phyloP scores from a whole-genome alignment of 2,329 filamentous ascomycete species.

The Aspergillus pseudoviridinutans region DNA sequence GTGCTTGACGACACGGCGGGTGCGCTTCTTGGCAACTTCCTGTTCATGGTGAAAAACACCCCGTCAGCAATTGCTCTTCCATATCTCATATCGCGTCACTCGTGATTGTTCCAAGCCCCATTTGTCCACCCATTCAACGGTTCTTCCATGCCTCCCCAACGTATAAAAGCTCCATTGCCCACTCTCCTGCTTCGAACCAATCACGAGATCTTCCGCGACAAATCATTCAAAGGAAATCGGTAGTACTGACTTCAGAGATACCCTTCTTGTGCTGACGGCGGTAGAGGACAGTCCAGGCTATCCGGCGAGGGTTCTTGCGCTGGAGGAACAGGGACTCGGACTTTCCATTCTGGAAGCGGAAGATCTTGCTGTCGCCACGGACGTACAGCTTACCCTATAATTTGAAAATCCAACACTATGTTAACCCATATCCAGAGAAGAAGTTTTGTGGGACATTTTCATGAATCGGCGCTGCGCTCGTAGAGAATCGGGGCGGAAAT shows the following conservation, averaged over 20 bases:
- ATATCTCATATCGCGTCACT: not conserved
- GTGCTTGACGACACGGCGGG: conserved; percentile 94
- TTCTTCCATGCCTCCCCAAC: not conserved
- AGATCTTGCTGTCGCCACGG: conserved; percentile 99
- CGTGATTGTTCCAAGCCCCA: not conserved
- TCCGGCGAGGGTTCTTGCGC: conserved; percentile 99
- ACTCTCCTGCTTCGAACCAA: conserved; percentile 3
- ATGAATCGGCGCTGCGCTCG: not conserved
- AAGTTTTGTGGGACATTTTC: not conserved
- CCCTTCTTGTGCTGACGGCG: conserved; percentile 99
- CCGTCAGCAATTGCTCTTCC: conserved; percentile 24
- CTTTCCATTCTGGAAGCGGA: conserved; percentile 99
- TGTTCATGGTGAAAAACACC: conserved; percentile 46
- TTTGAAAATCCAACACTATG: conserved; percentile 25
- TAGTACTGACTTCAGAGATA: conserved; percentile 91
- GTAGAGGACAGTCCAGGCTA: conserved; percentile 98
- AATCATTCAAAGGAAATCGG: conserved; percentile 16
- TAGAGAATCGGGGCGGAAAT: not conserved
- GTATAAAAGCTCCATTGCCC: not conserved
- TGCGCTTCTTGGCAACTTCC: conserved; percentile 99
- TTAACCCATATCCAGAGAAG: conserved; percentile 21
- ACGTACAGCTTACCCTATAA: conserved; percentile 97
- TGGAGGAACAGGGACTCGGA: conserved; percentile 99
- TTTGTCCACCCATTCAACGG: not conserved
- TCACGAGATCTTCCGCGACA: conserved; percentile 14